These are phyloP conservation scores for Catunica adiposa DNA, from an alignment of 2,329 filamentous ascomycete species.

Conservation along the genomic window DNA sequence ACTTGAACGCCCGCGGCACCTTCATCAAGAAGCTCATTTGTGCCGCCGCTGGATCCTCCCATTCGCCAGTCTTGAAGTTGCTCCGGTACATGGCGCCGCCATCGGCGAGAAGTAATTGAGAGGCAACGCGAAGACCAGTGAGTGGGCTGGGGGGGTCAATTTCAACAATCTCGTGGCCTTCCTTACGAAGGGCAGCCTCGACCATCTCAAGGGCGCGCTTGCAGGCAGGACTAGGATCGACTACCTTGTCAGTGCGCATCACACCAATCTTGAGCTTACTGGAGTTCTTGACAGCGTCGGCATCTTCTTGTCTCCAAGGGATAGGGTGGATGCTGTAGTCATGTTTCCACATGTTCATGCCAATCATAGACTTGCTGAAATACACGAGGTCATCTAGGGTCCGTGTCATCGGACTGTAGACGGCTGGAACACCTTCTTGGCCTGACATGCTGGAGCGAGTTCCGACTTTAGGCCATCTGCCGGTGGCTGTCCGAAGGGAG, in stretches of 20 bases:
- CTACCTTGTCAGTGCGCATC: conserved; percentile 63
- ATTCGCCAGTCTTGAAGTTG: conserved; percentile 61
- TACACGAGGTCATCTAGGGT: conserved; percentile 70
- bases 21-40: conserved; percentile 61
- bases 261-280: conserved; percentile 56
- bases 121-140: conserved; percentile 58
- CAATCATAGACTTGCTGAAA: conserved; percentile 62
- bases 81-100: conserved; percentile 66
- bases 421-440: conserved; percentile 75
- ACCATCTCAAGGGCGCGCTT: conserved; percentile 56
- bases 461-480: conserved; percentile 75
- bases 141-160: conserved; percentile 51
- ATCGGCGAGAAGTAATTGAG: conserved; percentile 69
- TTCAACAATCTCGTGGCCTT: conserved; percentile 60
- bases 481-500: conserved; percentile 70
- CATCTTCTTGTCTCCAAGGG: conserved; percentile 52
- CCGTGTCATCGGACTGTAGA: conserved; percentile 84
- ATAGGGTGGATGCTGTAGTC: conserved; percentile 75
- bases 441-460: conserved; percentile 80
- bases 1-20: conserved; percentile 59
- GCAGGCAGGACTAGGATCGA: conserved; percentile 76
- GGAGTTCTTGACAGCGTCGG: conserved; percentile 42
- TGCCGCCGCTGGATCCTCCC: conserved; percentile 59
- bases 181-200: conserved; percentile 47
- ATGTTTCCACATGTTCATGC: conserved; percentile 77